These are phyloP conservation scores for Aspergillus quadrilineatus DNA, from an alignment of 2,329 filamentous ascomycete genomes.

Conservation along the genomic window DNA sequence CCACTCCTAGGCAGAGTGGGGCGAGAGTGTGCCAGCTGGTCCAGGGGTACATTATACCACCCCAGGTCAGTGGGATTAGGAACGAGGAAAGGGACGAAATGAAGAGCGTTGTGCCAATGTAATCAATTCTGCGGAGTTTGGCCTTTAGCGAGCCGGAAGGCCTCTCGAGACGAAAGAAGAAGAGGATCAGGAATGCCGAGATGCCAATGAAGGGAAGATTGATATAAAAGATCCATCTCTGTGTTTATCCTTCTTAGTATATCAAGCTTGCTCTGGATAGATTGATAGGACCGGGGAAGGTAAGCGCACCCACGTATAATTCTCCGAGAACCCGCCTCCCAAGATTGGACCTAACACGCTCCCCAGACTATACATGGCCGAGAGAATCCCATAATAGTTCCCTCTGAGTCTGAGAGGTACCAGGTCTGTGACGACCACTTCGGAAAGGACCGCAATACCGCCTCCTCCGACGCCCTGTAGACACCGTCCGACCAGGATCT, in stretches of 20 bases:
- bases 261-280: too few species aligned
- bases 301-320: constrained; percentile 20
- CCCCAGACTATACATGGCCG: constrained; percentile 35
- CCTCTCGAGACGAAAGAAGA: constrained; percentile 20
- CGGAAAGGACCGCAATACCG: constrained; percentile 43
- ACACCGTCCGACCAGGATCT: constrained; percentile 55
- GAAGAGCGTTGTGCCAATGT: constrained; percentile 29
- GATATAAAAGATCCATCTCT: constrained; percentile 33
- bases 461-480: constrained; percentile 56
- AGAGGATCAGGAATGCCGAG: constrained; percentile 21
- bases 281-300: too few species aligned
- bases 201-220: constrained; percentile 30
- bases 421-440: constrained; percentile 49
- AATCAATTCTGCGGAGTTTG: constrained; percentile 28
- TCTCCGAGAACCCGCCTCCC: constrained; percentile 28
- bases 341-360: constrained; percentile 49
- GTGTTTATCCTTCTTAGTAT: not conserved
- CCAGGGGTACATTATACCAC: constrained; percentile 33
- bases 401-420: constrained; percentile 41
- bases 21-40: constrained; percentile 29
- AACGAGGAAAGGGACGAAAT: constrained; percentile 28
- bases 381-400: constrained; percentile 26
- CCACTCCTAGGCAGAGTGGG: constrained; percentile 28
- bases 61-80: constrained; percentile 34
- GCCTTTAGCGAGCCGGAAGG: constrained; percentile 2